A percentile compares a stretch with the other conserved stretches of the same genome.
phyloP scores from a whole-genome alignment of 2,329 filamentous ascomycete genomes.

The Zasmidium cellare region DNA sequence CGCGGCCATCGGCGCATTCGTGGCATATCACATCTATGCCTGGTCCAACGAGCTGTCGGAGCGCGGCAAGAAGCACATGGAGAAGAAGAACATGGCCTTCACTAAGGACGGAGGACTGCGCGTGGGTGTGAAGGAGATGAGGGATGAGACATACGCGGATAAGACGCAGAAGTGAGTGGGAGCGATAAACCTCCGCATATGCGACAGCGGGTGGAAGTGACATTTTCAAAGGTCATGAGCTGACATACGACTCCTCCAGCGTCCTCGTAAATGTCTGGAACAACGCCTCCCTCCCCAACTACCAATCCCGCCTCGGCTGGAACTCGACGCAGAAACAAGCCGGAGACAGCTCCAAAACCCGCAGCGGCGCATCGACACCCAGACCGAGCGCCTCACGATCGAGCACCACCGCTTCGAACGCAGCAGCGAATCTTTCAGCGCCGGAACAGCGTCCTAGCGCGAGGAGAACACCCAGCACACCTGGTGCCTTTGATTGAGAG shows the following conservation, averaged over 20 bases:
- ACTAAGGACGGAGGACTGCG: constrained; percentile 71
- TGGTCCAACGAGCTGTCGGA: constrained; percentile 66
- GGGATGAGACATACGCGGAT: constrained; percentile 71
- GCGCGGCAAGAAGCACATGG: constrained; percentile 68
- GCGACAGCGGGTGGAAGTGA: background rate
- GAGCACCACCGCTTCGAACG: background rate
- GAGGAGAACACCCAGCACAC: constrained; percentile 15
- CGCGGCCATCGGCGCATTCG: constrained; percentile 59
- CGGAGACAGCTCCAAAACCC: background rate
- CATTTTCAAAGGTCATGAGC: background rate
- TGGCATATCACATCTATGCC: constrained; percentile 71
- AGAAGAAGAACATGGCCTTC: constrained; percentile 73
- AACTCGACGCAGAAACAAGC: constrained; percentile 22
- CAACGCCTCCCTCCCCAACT: constrained; percentile 37
- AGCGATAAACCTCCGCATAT: background rate
- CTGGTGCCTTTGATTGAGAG: constrained; percentile 12
- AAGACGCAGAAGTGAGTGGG: constrained; percentile 61
- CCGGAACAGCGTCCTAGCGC: constrained; percentile 12
- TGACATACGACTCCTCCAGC: background rate
- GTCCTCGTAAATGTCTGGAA: constrained; percentile 55
- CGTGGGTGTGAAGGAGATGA: constrained; percentile 69
- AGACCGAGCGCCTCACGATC: constrained; percentile 9
- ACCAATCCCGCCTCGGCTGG: constrained; percentile 38
- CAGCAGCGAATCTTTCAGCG: background rate
- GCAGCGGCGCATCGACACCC: constrained; percentile 3